phyloP scores from a whole-genome alignment of 495 filamentous ascomycete genomes.

The Pyrenopolyporus hunteri region DNA sequence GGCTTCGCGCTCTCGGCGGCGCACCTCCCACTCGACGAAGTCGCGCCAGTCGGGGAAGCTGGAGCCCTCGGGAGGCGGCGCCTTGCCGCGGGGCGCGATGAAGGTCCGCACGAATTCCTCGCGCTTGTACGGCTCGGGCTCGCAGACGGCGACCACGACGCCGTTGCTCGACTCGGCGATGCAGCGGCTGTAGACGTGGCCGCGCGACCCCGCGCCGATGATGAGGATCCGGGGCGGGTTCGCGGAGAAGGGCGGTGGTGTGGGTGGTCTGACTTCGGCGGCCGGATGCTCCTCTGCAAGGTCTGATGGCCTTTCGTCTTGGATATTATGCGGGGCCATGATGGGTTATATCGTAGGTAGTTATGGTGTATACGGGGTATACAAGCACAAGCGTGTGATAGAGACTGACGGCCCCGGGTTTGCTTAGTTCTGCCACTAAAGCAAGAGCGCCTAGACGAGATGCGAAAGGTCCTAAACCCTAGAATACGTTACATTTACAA shows the following conservation, averaged over 20 bases:
- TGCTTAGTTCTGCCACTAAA: too few relatives aligned
- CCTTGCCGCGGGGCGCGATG: conserved; percentile 62
- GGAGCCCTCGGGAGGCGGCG: conserved; percentile 54
- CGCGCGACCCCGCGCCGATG: conserved; percentile 87
- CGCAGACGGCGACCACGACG: conserved; percentile 75
- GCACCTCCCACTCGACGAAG: conserved; percentile 68
- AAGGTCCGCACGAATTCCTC: conserved; percentile 66
- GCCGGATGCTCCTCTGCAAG: conserved; percentile 22
- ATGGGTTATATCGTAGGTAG: neutral
- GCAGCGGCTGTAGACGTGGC: conserved; percentile 74
- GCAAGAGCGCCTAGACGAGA: too few relatives aligned
- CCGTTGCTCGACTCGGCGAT: conserved; percentile 65
- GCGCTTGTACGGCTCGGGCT: conserved; percentile 81
- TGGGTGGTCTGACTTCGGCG: conserved; percentile 35
- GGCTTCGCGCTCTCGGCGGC: conserved; percentile 54
- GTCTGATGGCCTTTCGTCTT: conserved; percentile 35
- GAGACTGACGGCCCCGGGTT: too few relatives aligned
- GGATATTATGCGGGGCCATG: conserved; percentile 41
- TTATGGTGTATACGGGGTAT: too few relatives aligned
- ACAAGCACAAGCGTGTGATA: too few relatives aligned
- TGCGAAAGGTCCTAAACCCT: too few relatives aligned
- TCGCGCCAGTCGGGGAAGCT: conserved; percentile 76
- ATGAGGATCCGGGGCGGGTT: conserved; percentile 70
- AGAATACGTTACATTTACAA: too few relatives aligned
- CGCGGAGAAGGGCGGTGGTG: conserved; percentile 44